Evolutionary conservation across 2,329 filamentous ascomycete species (phyloP).

Genomic region (Didymella sp.): DNA sequence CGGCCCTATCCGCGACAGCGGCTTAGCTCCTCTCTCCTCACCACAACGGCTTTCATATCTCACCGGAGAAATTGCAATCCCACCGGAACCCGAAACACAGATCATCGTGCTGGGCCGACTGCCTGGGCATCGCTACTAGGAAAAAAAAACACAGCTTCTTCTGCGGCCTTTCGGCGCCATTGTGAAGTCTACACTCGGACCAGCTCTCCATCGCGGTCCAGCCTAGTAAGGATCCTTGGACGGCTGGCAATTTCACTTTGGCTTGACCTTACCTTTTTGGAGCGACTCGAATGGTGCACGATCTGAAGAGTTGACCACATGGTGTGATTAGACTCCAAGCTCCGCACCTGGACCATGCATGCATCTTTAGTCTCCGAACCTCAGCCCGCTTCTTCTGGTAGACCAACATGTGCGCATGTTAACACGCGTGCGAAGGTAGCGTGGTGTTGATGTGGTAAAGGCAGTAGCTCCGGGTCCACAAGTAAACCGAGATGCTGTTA

Average conservation of each 20-base stretch:
- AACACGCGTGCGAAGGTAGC: constrained; percentile 1
- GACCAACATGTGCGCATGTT: constrained; percentile 4
- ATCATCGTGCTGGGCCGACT: not conserved
- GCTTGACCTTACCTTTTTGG: not conserved
- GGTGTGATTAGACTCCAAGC: constrained; percentile 4
- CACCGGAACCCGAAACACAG: too few species aligned
- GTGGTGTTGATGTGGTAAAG: not conserved
- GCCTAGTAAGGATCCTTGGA: not conserved
- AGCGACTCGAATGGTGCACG: not conserved
- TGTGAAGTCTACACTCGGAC: not conserved
- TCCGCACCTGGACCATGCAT: constrained; percentile 7
- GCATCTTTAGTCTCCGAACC: not conserved
- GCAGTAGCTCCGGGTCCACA: constrained; percentile 8
- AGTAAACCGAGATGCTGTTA: not conserved
- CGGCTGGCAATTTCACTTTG: constrained; percentile 6
- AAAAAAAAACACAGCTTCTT: not conserved
- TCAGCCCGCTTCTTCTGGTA: constrained; percentile 2
- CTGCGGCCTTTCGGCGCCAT: not conserved
- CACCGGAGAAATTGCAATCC: not conserved
- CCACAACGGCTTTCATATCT: not conserved
- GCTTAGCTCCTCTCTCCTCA: not conserved
- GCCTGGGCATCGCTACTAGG: not conserved
- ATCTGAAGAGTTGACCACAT: not conserved
- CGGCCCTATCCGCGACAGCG: constrained; percentile 8
- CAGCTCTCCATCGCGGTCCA: not conserved